These are phyloP conservation scores for Metschnikowia lachancei DNA, from an alignment of 805 yeast genomes.

Conservation along the genomic window DNA sequence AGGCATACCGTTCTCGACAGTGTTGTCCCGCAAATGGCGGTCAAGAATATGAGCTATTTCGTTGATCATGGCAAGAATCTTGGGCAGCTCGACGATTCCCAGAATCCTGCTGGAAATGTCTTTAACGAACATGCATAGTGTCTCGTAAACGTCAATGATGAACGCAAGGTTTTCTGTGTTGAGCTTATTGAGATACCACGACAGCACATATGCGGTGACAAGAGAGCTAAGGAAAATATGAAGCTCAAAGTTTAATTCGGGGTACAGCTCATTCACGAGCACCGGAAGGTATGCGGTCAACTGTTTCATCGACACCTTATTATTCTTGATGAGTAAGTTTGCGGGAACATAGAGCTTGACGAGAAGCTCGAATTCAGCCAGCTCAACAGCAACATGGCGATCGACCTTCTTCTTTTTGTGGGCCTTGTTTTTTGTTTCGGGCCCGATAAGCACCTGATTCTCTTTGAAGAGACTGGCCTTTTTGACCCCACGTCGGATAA, in stretches of 20 bases:
- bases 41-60: slow-evolving; percentile 20
- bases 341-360: slow-evolving; percentile 36
- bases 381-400: slow-evolving; percentile 45
- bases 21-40: slow-evolving; percentile 12
- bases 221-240: slow-evolving; percentile 39
- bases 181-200: slow-evolving; percentile 20
- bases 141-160: slow-evolving; percentile 13
- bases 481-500: slow-evolving; percentile 8
- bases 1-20: slow-evolving; percentile 9
- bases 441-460: slow-evolving; percentile 13
- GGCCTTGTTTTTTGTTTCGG: slow-evolving; percentile 4
- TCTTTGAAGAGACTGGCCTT: slow-evolving; percentile 13
- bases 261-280: slow-evolving; percentile 21
- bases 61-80: slow-evolving; percentile 22
- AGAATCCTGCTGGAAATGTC: slow-evolving; percentile 15
- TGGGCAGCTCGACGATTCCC: slow-evolving; percentile 15
- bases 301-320: slow-evolving; percentile 26
- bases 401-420: slow-evolving; percentile 11
- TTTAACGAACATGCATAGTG: slow-evolving; percentile 16
- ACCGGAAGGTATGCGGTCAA: slow-evolving; percentile 30
- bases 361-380: slow-evolving; percentile 41
- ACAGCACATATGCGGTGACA: slow-evolving; percentile 19
- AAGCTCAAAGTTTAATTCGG: slow-evolving; percentile 32
- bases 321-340: slow-evolving; percentile 30
- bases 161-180: slow-evolving; percentile 20